These are phyloP conservation scores for Lactifluus subvellereus DNA, from an alignment of 768 basidiomycete species.

Conservation along the genomic window DNA sequence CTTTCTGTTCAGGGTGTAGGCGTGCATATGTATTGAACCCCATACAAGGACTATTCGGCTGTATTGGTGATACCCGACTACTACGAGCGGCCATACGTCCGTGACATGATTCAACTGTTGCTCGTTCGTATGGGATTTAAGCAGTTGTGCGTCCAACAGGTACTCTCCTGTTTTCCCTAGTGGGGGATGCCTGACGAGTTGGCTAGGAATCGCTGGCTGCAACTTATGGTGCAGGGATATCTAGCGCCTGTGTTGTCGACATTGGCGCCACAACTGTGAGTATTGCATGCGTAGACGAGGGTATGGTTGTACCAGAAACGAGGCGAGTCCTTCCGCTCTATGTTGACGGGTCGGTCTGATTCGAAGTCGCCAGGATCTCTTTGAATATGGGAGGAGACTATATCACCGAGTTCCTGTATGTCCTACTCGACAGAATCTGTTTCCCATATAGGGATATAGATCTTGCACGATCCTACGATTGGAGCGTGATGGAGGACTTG, in stretches of 20 bases:
- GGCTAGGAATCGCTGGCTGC: conserved; percentile 84
- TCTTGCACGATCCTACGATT: conserved; percentile 73
- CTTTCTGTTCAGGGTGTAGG: conserved; percentile 12
- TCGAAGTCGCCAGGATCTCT: conserved; percentile 49
- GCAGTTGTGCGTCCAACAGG: conserved; percentile 90
- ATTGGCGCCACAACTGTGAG: conserved; percentile 82
- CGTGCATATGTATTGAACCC: conserved; percentile 6
- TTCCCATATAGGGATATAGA: conserved; percentile 89
- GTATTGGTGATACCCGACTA: conserved; percentile 90
- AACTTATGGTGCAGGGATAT: conserved; percentile 92
- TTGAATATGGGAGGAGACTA: conserved; percentile 92
- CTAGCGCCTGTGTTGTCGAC: conserved; percentile 93
- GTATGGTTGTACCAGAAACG: conserved; percentile 79
- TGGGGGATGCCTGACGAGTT: conserved; percentile 4
- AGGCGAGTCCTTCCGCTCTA: conserved; percentile 43
- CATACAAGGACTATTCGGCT: conserved; percentile 70
- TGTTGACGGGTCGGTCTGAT: not conserved
- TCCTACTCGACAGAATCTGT: conserved; percentile 68
- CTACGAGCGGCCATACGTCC: conserved; percentile 79
- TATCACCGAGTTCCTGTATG: conserved; percentile 83
- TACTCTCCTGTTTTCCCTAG: conserved; percentile 26
- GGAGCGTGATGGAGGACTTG: conserved; percentile 87
- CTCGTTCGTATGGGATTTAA: conserved; percentile 84
- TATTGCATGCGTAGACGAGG: conserved; percentile 93
- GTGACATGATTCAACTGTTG: conserved; percentile 67